A percentile compares a stretch with the other conserved stretches of the same genome.
Conservation (phyloP, 805 yeast genomes). For the Candida rishiriensis region DNA sequence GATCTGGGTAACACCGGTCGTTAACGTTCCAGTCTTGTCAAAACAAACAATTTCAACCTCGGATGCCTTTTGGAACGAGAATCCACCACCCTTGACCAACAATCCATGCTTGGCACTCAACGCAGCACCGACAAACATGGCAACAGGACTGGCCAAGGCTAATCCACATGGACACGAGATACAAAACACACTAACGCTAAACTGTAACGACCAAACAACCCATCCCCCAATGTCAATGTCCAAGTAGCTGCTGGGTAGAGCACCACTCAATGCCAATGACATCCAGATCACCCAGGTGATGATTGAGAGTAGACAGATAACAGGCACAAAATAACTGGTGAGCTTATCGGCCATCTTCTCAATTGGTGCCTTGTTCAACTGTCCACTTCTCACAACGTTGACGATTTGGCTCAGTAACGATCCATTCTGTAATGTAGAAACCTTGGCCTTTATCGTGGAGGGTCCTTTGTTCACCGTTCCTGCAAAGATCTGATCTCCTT, state of each 20-base stretch:
- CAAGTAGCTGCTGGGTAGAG: slow-evolving; percentile 49
- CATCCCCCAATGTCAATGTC: slow-evolving; percentile 70
- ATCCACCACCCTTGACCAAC: slow-evolving; percentile 76
- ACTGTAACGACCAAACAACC: slow-evolving; percentile 73
- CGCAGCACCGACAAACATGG: slow-evolving; percentile 74
- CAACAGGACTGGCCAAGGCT: slow-evolving; percentile 86
- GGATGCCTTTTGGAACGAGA: slow-evolving; percentile 76
- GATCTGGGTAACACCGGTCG: slow-evolving; percentile 54
- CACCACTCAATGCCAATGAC: slow-evolving; percentile 47
- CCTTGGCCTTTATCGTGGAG: slow-evolving; percentile 47
- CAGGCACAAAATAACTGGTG: slow-evolving; percentile 71
- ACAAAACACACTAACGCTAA: slow-evolving; percentile 75
- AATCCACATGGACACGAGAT: slow-evolving; percentile 96
- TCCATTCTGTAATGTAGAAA: slow-evolving; percentile 55
- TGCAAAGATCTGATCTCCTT: slow-evolving; percentile 66
- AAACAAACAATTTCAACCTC: slow-evolving; percentile 60
- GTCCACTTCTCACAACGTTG: slow-evolving; percentile 67
- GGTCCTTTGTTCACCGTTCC: slow-evolving; percentile 68
- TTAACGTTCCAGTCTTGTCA: slow-evolving; percentile 77
- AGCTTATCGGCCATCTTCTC: slow-evolving; percentile 64
- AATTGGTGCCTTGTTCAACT: slow-evolving; percentile 66
- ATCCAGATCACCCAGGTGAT: slow-evolving; percentile 70
- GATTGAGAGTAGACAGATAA: slow-evolving; percentile 56
- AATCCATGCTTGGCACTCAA: slow-evolving; percentile 75
- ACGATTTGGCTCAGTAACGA: slow-evolving; percentile 70